Base-by-base conservation (phyloP, 768 basidiomycete species). In the Hygrocybe punicea region DNA sequence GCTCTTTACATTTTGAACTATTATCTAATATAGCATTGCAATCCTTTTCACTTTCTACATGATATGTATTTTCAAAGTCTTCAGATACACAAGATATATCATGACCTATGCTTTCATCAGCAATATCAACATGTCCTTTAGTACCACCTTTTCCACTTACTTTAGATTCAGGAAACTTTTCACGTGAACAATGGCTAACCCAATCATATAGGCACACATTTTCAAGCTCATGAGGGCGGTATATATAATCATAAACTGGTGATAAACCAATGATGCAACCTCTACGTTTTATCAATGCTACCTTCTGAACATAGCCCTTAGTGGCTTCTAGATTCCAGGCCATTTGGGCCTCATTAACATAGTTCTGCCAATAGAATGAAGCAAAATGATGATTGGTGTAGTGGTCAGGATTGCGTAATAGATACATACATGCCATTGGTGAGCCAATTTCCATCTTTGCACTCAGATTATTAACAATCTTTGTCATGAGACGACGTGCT, bases 371-470 rank as follows among this genome's bases (percentile, higher is more conserved):
- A 37, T 59, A 59, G 29, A 59, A 54, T 21, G 58, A 51, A 4
- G 65, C 59, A 62, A 73, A 74, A 24, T 23, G 34, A 56, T 69
- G 66, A 37, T 62, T 70, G 9, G 65, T 71, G 53, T 74, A 74
- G 39, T 72, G 68, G 48, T 72, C 69, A 21, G 68, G 67, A 59
- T 65, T 52, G 17, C 60, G 63, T 14, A 69, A 51, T 14, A 69
- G 53, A 47, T 69, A 67, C 44, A 65, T 42, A 16, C 53, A 63
- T 13, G 61, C 64, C 62, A 69, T 65, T 2, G 72, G 72, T 21
- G 56, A 58, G 0, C 72, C 72, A 3, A 72, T 67, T 53, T 74
- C 72, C 44, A 61, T 45, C 46, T 68, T 71, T 3, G 68, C 44
- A 13, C 60, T 64, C 9, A 74, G 35, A 11, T 52, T 39, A 53